Evolutionary conservation across 495 filamentous ascomycete species (phyloP).

Genomic region (Clohesyomyces aquaticus): DNA sequence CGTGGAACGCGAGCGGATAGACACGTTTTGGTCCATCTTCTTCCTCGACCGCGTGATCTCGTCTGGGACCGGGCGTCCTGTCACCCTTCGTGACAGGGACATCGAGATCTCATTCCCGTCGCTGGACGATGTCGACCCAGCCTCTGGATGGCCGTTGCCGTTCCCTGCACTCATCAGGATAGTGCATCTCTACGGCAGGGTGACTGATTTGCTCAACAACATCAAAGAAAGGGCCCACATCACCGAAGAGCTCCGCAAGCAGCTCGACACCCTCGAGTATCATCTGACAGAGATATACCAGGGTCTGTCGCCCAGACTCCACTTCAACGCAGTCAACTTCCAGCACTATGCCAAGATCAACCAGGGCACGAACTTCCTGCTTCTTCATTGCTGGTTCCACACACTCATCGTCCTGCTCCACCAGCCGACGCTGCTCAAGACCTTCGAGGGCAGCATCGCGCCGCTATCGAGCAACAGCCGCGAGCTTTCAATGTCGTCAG

Average conservation of each 20-base stretch:
- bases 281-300: constrained; percentile 81
- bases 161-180: constrained; percentile 80
- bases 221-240: constrained; percentile 76
- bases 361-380: constrained; percentile 80
- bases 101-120: constrained; percentile 77
- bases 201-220: constrained; percentile 81
- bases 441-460: constrained; percentile 70
- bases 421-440: constrained; percentile 77
- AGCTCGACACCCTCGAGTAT: constrained; percentile 71
- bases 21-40: constrained; percentile 86
- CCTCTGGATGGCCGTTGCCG: constrained; percentile 69
- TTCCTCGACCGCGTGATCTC: constrained; percentile 84
- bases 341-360: constrained; percentile 68
- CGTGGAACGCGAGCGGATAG: constrained; percentile 70
- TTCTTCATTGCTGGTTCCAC: constrained; percentile 92
- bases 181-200: constrained; percentile 79
- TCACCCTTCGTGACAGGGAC: constrained; percentile 78
- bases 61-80: constrained; percentile 70
- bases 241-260: constrained; percentile 68
- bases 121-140: constrained; percentile 59
- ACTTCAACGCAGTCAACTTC: constrained; percentile 74
- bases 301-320: constrained; percentile 67
- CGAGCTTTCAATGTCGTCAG: constrained; percentile 83
- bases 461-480: constrained; percentile 75
- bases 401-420: constrained; percentile 82